Conservation (phyloP, 2,329 filamentous ascomycete genomes). For the Phoma sp. region DNA sequence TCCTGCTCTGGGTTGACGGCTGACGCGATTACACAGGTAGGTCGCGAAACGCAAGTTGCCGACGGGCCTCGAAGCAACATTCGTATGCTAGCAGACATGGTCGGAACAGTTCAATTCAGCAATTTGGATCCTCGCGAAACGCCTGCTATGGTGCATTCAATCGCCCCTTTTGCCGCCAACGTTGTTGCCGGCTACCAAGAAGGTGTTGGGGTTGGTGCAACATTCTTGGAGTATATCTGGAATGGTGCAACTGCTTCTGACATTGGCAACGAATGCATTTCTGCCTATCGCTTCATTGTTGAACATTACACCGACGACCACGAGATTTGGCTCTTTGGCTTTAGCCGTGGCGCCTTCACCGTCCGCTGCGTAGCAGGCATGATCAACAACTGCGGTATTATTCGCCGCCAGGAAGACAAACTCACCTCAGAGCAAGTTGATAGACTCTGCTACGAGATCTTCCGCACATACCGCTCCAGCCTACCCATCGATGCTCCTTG, state of each 20-base stretch:
- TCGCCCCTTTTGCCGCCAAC: constrained; percentile 18
- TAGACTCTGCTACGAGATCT: constrained; percentile 41
- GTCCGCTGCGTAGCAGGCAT: constrained; percentile 54
- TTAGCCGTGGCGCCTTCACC: constrained; percentile 56
- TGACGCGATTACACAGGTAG: constrained; percentile 17
- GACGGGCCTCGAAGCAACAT: constrained; percentile 44
- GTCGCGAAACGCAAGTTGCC: constrained; percentile 40
- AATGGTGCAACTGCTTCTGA: constrained; percentile 46
- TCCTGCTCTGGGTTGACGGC: background rate
- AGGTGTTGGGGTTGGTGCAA: constrained; percentile 45
- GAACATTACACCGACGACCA: constrained; percentile 45
- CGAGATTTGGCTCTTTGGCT: constrained; percentile 56
- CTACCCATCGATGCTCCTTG: constrained; percentile 39
- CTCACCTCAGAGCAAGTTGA: constrained; percentile 23
- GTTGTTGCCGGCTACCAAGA: constrained; percentile 48
- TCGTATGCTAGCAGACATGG: constrained; percentile 40
- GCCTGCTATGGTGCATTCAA: constrained; percentile 33
- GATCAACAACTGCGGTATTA: constrained; percentile 54
- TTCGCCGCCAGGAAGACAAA: constrained; percentile 25
- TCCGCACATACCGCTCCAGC: constrained; percentile 41
- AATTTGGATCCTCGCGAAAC: constrained; percentile 8
- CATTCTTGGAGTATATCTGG: constrained; percentile 48
- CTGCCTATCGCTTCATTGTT: constrained; percentile 47
- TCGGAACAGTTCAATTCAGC: constrained; percentile 35
- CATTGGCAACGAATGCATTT: constrained; percentile 46